A percentile compares a stretch with the other conserved stretches of the same genome.
Evolutionary conservation across 805 yeast species (phyloP).

Genomic region (Ogataea parapolymorpha): DNA sequence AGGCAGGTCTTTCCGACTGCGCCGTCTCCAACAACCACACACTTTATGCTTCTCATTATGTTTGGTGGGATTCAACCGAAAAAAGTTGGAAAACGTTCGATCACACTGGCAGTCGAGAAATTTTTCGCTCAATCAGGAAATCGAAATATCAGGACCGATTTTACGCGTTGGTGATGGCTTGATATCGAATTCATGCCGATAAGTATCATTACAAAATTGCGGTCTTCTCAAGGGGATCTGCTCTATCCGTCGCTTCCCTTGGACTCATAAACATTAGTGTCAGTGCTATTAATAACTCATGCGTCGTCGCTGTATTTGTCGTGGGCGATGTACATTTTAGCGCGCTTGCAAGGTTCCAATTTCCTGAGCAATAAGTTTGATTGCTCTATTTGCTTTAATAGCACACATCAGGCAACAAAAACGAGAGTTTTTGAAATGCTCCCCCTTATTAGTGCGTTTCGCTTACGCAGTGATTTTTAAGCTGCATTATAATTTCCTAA

Average conservation of each 20-base stretch:
- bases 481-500: constrained; percentile 5
- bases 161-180: neutral
- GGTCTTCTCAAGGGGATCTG: too few relatives aligned
- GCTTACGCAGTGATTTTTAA: constrained; percentile 3
- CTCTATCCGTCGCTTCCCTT: too few relatives aligned
- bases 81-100: neutral
- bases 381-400: neutral
- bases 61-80: neutral
- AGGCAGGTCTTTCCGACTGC: constrained; percentile 94
- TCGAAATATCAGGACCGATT: neutral
- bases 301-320: neutral
- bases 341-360: neutral
- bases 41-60: constrained; percentile 50
- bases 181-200: neutral
- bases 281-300: too few relatives aligned
- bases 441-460: constrained; percentile 1
- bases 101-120: neutral
- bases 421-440: neutral
- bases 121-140: constrained; percentile 11
- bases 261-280: too few relatives aligned
- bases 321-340: neutral
- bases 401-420: neutral
- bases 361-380: neutral
- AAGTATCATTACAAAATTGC: neutral
- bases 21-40: constrained; percentile 94